Evolutionary conservation across 129 eudicot genomes (phyloP), one percentile per base, ranked within the genome.

Genomic region (Dittrichia graveolens): DNA sequence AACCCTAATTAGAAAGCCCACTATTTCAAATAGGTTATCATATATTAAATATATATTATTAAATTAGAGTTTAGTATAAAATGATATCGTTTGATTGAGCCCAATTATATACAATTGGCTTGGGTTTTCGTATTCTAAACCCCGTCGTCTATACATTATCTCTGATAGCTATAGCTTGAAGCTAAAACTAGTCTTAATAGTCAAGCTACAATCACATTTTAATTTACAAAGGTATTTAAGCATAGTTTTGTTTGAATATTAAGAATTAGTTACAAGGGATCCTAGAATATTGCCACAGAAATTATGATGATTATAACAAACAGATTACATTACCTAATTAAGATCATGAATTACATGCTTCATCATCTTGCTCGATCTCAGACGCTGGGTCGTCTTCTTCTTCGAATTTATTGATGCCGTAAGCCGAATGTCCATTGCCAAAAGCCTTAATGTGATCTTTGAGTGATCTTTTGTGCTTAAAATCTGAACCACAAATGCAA

Each of bases 401-500:
- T 69, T 84, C 88, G 16, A 78, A 75, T 15, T 81, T 83, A 46
- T 68, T 69, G 46, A 71, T 56, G 10, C 84, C 92, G 43, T 72
- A 83, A 61, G 86, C 92, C 6, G 84, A 88, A 73, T 87, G 92
- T 10, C 92, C 92, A 54, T 79, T 54, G 3, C 92, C 92, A 78
- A 87, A 87, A 48, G 88, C 92, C 44, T 84, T 83, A 37, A 87
- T 72, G 53, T 87, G 92, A 67, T 87, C 92, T 78, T 87, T 87
- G 4, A 87, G 86, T 16, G 92, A 87, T 78, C 92, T 75, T 57
- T 87, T 87, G 79, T 87, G 92, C 86, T 87, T 87, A 61, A 87
- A 87, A 81, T 87, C 92, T 0, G 92, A 87, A 35, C 92, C 92
- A 64, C 92, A 87, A 81, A 81, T 81, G 71, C 92, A 87, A 45